These are phyloP conservation scores for Cenococcum geophilum DNA, from an alignment of 495 filamentous ascomycete genomes.

Conservation along the genomic window DNA sequence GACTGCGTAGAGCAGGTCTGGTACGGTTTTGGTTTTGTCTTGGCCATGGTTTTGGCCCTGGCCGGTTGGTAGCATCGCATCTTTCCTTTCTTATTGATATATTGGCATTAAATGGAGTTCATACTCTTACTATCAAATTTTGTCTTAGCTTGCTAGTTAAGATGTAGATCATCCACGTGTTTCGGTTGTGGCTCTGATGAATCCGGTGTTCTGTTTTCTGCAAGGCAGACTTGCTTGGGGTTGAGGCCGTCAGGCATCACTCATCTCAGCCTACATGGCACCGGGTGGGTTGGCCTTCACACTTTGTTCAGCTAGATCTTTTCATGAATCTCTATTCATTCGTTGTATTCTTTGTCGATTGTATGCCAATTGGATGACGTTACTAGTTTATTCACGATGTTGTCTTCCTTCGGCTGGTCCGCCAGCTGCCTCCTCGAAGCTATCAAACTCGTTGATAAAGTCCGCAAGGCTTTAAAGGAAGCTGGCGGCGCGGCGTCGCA, in stretches of 20 bases:
- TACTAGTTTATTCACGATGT: too few relatives aligned
- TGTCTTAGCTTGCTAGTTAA: not conserved
- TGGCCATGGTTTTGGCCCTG: not conserved
- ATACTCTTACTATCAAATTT: not conserved
- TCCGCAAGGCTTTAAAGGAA: conserved; percentile 6
- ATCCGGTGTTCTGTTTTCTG: too few relatives aligned
- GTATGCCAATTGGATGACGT: too few relatives aligned
- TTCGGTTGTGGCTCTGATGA: not conserved
- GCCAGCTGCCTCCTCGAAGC: conserved; percentile 7
- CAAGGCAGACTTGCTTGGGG: too few relatives aligned
- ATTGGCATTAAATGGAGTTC: not conserved
- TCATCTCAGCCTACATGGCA: too few relatives aligned
- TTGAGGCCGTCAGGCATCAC: too few relatives aligned
- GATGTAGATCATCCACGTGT: not conserved
- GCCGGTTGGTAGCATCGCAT: not conserved
- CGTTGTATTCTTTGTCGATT: too few relatives aligned
- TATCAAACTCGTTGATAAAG: conserved; percentile 4
- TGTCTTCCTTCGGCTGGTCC: conserved; percentile 4
- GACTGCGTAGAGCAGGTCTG: not conserved
- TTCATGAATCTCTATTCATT: too few relatives aligned
- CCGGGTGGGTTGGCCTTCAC: too few relatives aligned
- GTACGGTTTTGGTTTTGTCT: not conserved
- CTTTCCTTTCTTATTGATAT: not conserved
- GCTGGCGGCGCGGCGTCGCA: not conserved
- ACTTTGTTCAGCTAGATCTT: too few relatives aligned